A percentile compares a stretch with the other conserved stretches of the same genome.
Evolutionary conservation across 1,284 basidiomycete species (phyloP).

Genomic region (Sporisorium graminicola): DNA sequence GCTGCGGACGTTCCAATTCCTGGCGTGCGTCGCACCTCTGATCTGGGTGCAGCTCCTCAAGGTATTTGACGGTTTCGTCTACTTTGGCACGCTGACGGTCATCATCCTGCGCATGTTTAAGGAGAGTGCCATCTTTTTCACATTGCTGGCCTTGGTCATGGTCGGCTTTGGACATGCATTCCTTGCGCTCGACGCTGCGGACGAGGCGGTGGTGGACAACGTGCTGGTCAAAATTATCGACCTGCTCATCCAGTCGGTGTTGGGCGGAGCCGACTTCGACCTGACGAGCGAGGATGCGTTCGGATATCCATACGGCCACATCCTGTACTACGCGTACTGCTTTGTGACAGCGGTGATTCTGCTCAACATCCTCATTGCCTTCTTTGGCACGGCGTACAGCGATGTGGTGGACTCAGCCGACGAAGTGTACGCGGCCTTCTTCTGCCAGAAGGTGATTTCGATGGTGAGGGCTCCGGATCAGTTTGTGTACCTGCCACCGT

Average conservation of each 20-base stretch:
- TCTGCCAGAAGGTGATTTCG: conserved; percentile 62
- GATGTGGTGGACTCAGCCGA: conserved; percentile 59
- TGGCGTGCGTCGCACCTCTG: conserved; percentile 63
- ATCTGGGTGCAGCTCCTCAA: conserved; percentile 63
- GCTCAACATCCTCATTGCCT: conserved; percentile 82
- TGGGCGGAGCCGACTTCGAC: conserved; percentile 71
- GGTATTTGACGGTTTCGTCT: conserved; percentile 72
- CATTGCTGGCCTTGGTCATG: conserved; percentile 82
- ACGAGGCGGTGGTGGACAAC: conserved; percentile 77
- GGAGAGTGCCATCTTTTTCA: conserved; percentile 77
- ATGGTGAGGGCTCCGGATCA: conserved; percentile 79
- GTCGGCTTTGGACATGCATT: conserved; percentile 87
- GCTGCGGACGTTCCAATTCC: conserved; percentile 58
- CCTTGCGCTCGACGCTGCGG: conserved; percentile 89
- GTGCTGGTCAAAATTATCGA: conserved; percentile 77
- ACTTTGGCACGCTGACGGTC: conserved; percentile 69
- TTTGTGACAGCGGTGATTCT: conserved; percentile 55
- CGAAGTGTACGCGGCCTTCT: conserved; percentile 49
- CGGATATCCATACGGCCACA: conserved; percentile 75
- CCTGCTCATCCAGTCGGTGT: conserved; percentile 81
- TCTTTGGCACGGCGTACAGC: conserved; percentile 73
- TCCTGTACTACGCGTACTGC: conserved; percentile 77
- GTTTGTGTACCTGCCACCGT: conserved; percentile 73
- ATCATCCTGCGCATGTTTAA: conserved; percentile 80
- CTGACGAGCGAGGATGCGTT: conserved; percentile 44